Conservation (phyloP, 495 filamentous ascomycete species). For the Coniosporium apollinis region DNA sequence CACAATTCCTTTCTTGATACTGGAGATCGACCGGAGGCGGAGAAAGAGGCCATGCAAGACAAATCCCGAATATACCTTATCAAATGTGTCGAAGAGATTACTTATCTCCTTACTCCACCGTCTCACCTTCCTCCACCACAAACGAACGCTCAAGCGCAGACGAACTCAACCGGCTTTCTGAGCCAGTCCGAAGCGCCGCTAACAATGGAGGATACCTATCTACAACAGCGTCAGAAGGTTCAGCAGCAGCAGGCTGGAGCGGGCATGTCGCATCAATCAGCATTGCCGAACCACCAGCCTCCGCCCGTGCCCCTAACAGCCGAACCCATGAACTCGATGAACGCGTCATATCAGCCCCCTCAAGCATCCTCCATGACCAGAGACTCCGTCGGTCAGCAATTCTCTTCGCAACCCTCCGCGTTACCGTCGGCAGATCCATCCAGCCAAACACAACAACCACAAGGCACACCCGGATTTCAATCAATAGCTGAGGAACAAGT, state of each 20-base stretch:
- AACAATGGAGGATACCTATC: constrained; percentile 24
- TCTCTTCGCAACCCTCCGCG: constrained; percentile 3
- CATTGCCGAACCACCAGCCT: constrained; percentile 39
- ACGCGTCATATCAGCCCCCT: constrained; percentile 8
- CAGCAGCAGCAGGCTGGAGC: constrained; percentile 18
- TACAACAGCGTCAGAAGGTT: constrained; percentile 24
- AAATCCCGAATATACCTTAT: constrained; percentile 25
- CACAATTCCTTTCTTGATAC: constrained; percentile 29
- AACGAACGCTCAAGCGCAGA: constrained; percentile 9
- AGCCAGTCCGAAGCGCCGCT: constrained; percentile 15
- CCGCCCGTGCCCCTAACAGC: constrained; percentile 27
- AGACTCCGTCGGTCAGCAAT: constrained; percentile 12
- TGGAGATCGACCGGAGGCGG: constrained; percentile 15
- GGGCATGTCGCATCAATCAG: constrained; percentile 20
- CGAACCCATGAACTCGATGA: constrained; percentile 20
- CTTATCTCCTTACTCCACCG: constrained; percentile 30
- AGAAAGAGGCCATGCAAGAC: constrained; percentile 23
- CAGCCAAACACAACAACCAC: neutral
- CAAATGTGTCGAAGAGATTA: constrained; percentile 29
- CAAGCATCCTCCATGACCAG: constrained; percentile 15
- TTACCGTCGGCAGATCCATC: constrained; percentile 1
- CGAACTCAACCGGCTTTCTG: constrained; percentile 12
- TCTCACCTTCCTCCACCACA: constrained; percentile 26
- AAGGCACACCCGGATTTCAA: constrained; percentile 14
- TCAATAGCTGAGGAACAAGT: constrained; percentile 35